Evolutionary conservation across 495 filamentous ascomycete species (phyloP).

Genomic region (Trichocladium antarcticum): DNA sequence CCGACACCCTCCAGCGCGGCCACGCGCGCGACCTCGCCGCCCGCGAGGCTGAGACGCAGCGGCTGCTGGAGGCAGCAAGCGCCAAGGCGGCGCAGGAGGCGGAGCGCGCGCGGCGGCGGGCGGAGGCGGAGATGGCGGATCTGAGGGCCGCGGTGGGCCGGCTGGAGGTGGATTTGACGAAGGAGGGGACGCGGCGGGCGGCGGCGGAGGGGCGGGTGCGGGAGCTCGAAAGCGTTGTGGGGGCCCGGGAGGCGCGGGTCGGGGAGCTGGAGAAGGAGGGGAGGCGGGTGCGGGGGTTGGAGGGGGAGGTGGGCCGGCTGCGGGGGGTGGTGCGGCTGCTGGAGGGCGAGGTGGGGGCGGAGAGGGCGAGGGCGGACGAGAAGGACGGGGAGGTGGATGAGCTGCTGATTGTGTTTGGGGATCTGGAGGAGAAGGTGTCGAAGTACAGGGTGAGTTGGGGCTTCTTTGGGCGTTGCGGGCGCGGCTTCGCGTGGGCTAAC

Average conservation of each 20-base stretch:
- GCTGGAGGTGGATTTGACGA: constrained; percentile 51
- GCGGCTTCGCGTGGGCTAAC: constrained; percentile 6
- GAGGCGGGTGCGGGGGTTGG: constrained; percentile 4
- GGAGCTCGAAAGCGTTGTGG: constrained; percentile 13
- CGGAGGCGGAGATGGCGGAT: constrained; percentile 52
- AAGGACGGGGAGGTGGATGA: constrained; percentile 69
- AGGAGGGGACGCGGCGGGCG: constrained; percentile 44
- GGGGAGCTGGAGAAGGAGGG: constrained; percentile 6
- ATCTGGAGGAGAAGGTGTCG: constrained; percentile 72
- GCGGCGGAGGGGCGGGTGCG: constrained; percentile 14
- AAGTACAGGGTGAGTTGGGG: constrained; percentile 60
- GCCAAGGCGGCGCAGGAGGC: constrained; percentile 33
- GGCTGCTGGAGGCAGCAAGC: constrained; percentile 3
- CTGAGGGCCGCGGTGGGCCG: constrained; percentile 48
- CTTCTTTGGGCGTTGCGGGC: not conserved
- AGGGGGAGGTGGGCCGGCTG: constrained; percentile 7
- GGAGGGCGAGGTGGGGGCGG: constrained; percentile 28
- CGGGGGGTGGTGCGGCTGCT: constrained; percentile 15
- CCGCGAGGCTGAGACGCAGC: not conserved
- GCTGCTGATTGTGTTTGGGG: constrained; percentile 76
- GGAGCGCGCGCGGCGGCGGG: constrained; percentile 28
- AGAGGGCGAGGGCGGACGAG: constrained; percentile 48
- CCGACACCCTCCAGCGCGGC: constrained; percentile 55
- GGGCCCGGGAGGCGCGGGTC: constrained; percentile 19
- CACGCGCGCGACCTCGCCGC: constrained; percentile 6